Conservation (phyloP, 75 land plant species). For the Picea sitchensis region DNA sequence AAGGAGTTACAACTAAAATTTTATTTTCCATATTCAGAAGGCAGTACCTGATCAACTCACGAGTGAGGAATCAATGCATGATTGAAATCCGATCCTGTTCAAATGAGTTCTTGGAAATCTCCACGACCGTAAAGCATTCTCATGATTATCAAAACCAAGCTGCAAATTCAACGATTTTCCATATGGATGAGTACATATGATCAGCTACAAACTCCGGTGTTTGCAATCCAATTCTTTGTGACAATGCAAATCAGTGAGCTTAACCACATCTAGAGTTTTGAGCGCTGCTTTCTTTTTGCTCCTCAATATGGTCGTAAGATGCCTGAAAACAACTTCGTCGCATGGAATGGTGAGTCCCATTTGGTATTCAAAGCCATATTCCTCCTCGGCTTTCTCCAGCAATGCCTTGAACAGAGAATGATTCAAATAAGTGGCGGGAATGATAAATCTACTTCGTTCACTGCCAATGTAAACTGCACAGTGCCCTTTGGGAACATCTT, state of each 20-base stretch:
- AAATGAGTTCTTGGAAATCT: too few species aligned
- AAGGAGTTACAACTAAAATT: too few species aligned
- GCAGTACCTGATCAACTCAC: too few species aligned
- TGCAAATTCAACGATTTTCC: too few species aligned
- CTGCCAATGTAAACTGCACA: conserved; percentile 34
- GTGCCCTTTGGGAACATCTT: conserved; percentile 9
- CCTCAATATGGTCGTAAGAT: background rate
- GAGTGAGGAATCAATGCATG: too few species aligned
- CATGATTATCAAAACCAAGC: too few species aligned
- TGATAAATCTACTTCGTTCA: conserved; percentile 39
- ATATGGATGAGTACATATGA: too few species aligned
- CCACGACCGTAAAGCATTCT: too few species aligned
- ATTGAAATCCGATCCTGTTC: too few species aligned
- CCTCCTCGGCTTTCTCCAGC: conserved; percentile 27
- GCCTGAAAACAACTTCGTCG: conserved; percentile 24
- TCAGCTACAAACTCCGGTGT: too few species aligned
- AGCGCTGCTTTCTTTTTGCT: background rate
- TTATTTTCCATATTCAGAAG: too few species aligned
- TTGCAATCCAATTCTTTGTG: too few species aligned
- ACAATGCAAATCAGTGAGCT: background rate
- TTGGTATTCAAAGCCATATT: conserved; percentile 28
- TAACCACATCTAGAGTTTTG: background rate
- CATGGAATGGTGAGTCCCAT: conserved; percentile 59
- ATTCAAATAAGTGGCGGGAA: conserved; percentile 36
- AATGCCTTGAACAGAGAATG: conserved; percentile 42